Base-by-base conservation (phyloP, 148 eudicot species). In the Camellia sinensis region DNA sequence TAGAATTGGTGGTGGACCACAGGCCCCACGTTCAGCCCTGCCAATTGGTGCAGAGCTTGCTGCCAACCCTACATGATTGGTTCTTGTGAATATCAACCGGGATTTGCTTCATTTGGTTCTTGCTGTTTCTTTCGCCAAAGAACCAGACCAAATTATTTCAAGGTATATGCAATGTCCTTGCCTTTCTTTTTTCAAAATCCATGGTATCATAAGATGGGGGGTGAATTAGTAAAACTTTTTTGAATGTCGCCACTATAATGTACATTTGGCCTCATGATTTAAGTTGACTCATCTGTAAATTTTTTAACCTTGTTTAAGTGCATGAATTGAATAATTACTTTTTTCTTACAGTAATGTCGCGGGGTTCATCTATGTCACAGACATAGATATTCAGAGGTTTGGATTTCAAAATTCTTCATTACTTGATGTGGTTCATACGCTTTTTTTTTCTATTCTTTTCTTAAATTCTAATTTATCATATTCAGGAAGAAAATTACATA, bases 31-130 rank as follows among this genome's bases (percentile, higher is more conserved):
- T 44, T 96, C 98, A 53, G 99, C 99, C 87, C 82, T 96, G 82
- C 99, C 99, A 15, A 92, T 89, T 82, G 99, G 99, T 54, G 99
- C 99, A 44, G 92, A 93, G 85, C 99, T 98, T 80, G 88, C 92
- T 78, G 94, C 99, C 2, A 98, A 93, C 71, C 99, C 92, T 15
- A 89, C 89, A 65, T 86, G 99, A 83, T 85, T 93, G 88, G 91
- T 86, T 84, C 91, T 86, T 37, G 97, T 93, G 37, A 93, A 79
- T 78, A 89, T 89, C 46, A 90, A 87, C 85, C 87, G 85, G 66
- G 99, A 96, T 66, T 84, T 96, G 89, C 90, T 87, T 57, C 97
- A 93, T 91, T 81, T 82, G 67, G 92, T 96, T 76, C 90, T 93
- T 45, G 99, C 95, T 11, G 97, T 96, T 80, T 96, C 99, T 78